These are phyloP conservation scores for Spizellomyces punctatus DNA, from an alignment of 192 early-diverging fungal species.

Conservation along the genomic window DNA sequence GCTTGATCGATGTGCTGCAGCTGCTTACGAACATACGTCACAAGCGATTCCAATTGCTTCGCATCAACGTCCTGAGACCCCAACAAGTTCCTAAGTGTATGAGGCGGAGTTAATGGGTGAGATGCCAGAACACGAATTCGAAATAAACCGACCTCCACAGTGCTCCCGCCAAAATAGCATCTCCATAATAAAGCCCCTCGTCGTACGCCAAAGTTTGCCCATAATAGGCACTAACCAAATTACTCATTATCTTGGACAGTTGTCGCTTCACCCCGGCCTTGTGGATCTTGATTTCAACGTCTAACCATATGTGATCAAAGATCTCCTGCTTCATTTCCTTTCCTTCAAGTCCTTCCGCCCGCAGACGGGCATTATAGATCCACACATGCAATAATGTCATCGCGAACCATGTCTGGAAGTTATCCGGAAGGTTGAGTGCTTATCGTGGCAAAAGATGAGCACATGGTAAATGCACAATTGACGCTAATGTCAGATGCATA, in stretches of 20 bases:
- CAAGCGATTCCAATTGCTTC: constrained; percentile 23
- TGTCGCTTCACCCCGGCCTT: constrained; percentile 75
- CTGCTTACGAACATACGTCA: constrained; percentile 36
- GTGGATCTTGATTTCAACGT: constrained; percentile 83
- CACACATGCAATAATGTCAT: constrained; percentile 90
- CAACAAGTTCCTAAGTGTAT: constrained; percentile 9
- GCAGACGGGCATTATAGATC: constrained; percentile 83
- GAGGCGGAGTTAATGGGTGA: no score
- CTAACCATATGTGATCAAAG: constrained; percentile 84
- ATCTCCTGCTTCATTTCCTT: constrained; percentile 86
- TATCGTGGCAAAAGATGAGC: neutral
- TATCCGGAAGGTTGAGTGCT: constrained; percentile 70
- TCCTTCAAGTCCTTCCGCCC: constrained; percentile 48
- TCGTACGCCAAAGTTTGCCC: constrained; percentile 90
- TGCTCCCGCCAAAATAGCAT: constrained; percentile 87
- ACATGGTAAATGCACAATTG: neutral
- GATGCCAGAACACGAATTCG: neutral
- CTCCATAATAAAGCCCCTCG: constrained; percentile 81
- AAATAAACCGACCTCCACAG: constrained; percentile 68
- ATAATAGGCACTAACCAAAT: constrained; percentile 81
- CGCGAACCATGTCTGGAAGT: constrained; percentile 94
- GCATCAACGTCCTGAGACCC: constrained; percentile 21
- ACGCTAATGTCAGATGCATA: constrained; percentile 5
- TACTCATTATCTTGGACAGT: constrained; percentile 75
- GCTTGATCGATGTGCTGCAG: constrained; percentile 34